Conservation (phyloP, 805 yeast species). For the Wickerhamiella alocasiicola region DNA sequence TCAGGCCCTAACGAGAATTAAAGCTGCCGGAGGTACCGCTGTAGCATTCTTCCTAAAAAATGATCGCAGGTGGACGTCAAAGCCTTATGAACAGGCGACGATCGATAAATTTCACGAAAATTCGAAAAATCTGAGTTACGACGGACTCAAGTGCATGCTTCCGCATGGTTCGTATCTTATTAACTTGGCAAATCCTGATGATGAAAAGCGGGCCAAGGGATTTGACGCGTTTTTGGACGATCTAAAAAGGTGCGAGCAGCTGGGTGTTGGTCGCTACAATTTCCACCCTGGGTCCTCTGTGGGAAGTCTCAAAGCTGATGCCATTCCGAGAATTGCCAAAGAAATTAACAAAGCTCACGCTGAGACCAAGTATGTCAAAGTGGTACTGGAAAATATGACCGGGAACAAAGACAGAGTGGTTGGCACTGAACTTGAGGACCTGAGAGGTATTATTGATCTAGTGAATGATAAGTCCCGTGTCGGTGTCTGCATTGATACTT, state of each 20-base stretch:
- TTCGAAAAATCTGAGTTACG: constrained; percentile 50
- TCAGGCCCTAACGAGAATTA: constrained; percentile 50
- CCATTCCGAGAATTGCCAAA: constrained; percentile 57
- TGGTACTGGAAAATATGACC: constrained; percentile 94
- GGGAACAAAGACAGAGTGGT: constrained; percentile 79
- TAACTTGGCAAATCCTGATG: constrained; percentile 83
- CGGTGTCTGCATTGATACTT: constrained; percentile 95
- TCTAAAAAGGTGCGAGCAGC: constrained; percentile 68
- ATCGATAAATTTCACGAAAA: constrained; percentile 48
- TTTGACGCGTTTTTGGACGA: constrained; percentile 75
- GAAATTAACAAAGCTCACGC: constrained; percentile 68
- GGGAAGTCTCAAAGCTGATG: constrained; percentile 52
- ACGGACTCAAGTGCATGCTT: constrained; percentile 41
- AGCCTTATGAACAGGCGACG: constrained; percentile 57
- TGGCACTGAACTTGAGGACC: constrained; percentile 69
- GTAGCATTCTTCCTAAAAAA: constrained; percentile 86
- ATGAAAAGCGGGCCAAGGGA: constrained; percentile 63
- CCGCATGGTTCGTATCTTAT: constrained; percentile 95
- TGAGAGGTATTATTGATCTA: constrained; percentile 58
- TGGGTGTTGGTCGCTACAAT: constrained; percentile 77
- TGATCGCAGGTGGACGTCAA: constrained; percentile 85
- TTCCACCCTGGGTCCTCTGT: constrained; percentile 81
- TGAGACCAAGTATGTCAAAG: constrained; percentile 66
- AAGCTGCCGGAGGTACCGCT: constrained; percentile 52
- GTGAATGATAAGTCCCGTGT: constrained; percentile 72